A percentile compares a stretch with the other conserved stretches of the same genome.
Conservation (phyloP, 2,329 filamentous ascomycete genomes). For the Botrytis paeoniae region DNA sequence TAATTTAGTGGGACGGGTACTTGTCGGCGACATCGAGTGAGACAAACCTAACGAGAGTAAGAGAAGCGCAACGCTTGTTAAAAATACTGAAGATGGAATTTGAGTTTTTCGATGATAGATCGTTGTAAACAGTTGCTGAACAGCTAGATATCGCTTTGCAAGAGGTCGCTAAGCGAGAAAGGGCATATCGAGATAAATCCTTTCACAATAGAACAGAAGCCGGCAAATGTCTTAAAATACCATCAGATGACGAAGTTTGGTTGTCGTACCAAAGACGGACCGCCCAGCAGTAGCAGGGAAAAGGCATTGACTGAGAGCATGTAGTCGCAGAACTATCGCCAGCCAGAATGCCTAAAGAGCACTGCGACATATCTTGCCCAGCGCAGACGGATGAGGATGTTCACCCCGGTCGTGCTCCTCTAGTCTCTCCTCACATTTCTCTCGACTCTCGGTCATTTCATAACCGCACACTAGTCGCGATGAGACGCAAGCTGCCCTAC, state of each 20-base stretch:
- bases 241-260: neutral
- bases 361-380: neutral
- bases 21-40: neutral
- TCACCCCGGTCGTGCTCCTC: neutral
- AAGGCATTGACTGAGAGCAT: neutral
- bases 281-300: neutral
- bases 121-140: neutral
- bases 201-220: neutral
- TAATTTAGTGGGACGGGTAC: neutral
- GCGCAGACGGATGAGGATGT: neutral
- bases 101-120: neutral
- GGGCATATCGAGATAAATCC: neutral
- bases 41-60: neutral
- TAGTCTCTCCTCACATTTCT: neutral
- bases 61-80: neutral
- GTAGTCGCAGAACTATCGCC: neutral
- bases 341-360: neutral
- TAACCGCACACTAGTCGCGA: neutral
- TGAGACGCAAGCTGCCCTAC: neutral
- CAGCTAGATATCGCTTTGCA: neutral
- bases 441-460: neutral
- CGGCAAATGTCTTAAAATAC: neutral
- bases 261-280: neutral
- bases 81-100: neutral
- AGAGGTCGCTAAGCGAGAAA: neutral